Evolutionary conservation across 306 rosid genomes (phyloP), one percentile per base, ranked within the genome.

Genomic region (Glycine latifolia): DNA sequence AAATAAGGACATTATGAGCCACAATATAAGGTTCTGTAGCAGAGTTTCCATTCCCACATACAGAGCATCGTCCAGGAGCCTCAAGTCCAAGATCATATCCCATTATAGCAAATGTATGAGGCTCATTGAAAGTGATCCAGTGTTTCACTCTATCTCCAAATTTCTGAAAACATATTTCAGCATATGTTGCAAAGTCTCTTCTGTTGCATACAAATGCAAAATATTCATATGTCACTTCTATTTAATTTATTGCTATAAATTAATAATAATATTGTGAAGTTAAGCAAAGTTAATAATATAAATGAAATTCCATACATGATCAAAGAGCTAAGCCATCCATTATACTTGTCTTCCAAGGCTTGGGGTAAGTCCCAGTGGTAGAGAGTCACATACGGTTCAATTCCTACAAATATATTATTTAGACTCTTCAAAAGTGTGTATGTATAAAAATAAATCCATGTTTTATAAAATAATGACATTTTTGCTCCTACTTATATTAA

Each of bases 311-410:
- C 52, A n/a, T 93, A 95, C 99, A 92, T 90, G 81, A 95, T 87
- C 33, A 79, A 88, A 56, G 88, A 79, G 82, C 84, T 86, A 7
- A 95, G 95, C 99, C 99, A 95, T 60, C 98, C 99, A 0, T 39
- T 83, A 84, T 95, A 93, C 85, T 59, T 91, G 91, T 91, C 93
- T 67, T 88, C 97, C 80, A 93, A 83, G n/a, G 93, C 92, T 89
- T 93, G 98, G 49, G 99, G 99, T 73, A 93, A 87, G 81, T 95
- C 99, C 99, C 97, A 95, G 17, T 95, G 99, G 67, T 91, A 95
- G 17, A 95, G 85, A 60, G 99, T 95, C 71, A 93, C 97, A 68
- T 95, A 95, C 0, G 98, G 99, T 83, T 91, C 89, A 72, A 95
- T 88, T 71, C 96, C 97, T 95, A 63, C 58, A 72, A 41, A 76